Evolutionary conservation across 2,329 filamentous ascomycete genomes (phyloP), one percentile per base, ranked within the genome.

Genomic region (Teratosphaeria destructans): DNA sequence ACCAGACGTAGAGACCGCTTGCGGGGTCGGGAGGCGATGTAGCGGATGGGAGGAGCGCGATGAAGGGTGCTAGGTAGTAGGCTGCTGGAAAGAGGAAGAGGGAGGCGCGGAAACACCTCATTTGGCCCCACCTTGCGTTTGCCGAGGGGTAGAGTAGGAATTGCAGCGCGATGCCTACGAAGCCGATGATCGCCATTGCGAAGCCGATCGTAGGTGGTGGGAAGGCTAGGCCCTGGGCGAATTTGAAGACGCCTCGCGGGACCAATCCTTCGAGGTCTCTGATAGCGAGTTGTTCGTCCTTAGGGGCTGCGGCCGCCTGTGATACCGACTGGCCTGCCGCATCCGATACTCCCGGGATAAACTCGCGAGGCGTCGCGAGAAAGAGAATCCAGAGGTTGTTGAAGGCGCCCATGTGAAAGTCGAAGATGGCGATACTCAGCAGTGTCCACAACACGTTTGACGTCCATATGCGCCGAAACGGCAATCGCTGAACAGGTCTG

Each of bases 351-450:
- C 64, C 61, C 11, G 77, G 62, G 78, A 83, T 61, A 59, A 69
- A 73, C 49, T 70, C 67, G 54, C 86, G 84, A 0, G 87, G 85
- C 0, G 87, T 88, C 0, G 88, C 89, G 54, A 92, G 79, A 72
- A 92, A 91, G 56, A 90, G 80, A 62, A 89, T 88, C 77, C 86
- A 89, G 53, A 92, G 81, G 1, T 86, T 82, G 69, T 89, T 87
- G 76, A 90, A 92, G 32, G 87, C 86, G 61, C 85, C 87, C 66
- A 90, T 79, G 73, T 90, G 87, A 67, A 90, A 84, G 63, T 87
- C 85, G 65, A 89, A 84, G 55, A 90, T 81, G 35, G 85, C 85
- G 63, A 86, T 85, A 29, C 80, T 81, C 55, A 88, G 68, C 3
- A 90, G 71, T 0, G 80, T 82, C 63, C 79, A 74, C n/a, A 83